These are phyloP conservation scores for Ambrosiella beaveri DNA, from an alignment of 2,329 filamentous ascomycete genomes.

Conservation along the genomic window DNA sequence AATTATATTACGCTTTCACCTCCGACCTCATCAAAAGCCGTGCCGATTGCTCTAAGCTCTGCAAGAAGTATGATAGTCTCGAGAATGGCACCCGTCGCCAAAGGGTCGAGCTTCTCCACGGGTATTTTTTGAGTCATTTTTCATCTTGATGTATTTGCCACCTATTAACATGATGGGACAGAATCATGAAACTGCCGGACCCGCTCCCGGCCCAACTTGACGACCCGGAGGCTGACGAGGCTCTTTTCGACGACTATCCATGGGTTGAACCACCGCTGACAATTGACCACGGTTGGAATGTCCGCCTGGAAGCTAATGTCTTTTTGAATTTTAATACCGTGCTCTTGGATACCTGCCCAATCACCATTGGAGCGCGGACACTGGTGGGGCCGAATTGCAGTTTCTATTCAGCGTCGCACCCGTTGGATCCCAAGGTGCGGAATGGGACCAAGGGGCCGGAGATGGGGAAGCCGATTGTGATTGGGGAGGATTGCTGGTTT, in stretches of 20 bases:
- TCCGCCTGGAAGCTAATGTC: slow-evolving; percentile 51
- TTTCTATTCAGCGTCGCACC: slow-evolving; percentile 61
- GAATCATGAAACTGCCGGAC: slow-evolving; percentile 33
- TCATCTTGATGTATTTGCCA: background rate
- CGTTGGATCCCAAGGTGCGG: slow-evolving; percentile 54
- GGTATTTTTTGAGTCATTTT: slow-evolving; percentile 36
- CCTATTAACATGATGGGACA: background rate
- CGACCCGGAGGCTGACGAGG: slow-evolving; percentile 36
- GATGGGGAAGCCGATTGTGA: slow-evolving; percentile 50
- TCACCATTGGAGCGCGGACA: slow-evolving; percentile 60
- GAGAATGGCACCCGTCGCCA: slow-evolving; percentile 40
- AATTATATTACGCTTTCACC: slow-evolving; percentile 59
- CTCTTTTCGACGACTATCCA: slow-evolving; percentile 43
- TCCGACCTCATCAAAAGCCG: slow-evolving; percentile 49
- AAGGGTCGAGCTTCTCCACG: slow-evolving; percentile 50
- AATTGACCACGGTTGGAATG: slow-evolving; percentile 63
- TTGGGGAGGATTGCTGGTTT: slow-evolving; percentile 71
- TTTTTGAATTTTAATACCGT: slow-evolving; percentile 61
- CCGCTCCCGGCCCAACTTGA: slow-evolving; percentile 39
- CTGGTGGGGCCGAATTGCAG: slow-evolving; percentile 63
- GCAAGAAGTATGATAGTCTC: slow-evolving; percentile 44
- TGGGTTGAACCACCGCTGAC: slow-evolving; percentile 54
- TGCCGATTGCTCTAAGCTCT: slow-evolving; percentile 43
- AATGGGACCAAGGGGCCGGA: slow-evolving; percentile 65
- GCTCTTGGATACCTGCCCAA: slow-evolving; percentile 59